Percentiles rank a stretch among this genome's conserved stretches.
These are phyloP conservation scores for Elongisporangium anandrum DNA, from an alignment of 352 stramenopile species.

Conservation along the genomic window DNA sequence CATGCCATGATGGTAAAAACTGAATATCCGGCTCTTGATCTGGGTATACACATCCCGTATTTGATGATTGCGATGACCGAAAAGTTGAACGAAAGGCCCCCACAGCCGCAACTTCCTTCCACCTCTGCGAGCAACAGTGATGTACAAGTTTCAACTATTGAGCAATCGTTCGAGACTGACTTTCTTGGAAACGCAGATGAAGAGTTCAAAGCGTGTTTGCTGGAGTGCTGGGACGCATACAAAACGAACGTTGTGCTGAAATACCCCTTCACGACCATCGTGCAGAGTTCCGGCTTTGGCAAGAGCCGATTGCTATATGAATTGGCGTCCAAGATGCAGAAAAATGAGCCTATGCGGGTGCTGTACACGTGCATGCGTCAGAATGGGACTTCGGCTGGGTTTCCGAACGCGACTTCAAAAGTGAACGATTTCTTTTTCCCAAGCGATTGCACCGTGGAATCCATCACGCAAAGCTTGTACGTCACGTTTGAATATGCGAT, in stretches of 20 bases:
- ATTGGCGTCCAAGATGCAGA: constrained; percentile 3
- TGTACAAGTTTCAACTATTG: no score
- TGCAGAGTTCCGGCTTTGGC: constrained; percentile 15
- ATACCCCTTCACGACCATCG: background rate
- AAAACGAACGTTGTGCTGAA: background rate
- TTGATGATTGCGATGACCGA: no score
- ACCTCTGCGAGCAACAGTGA: no score
- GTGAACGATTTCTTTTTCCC: constrained; percentile 2
- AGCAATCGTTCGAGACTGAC: background rate
- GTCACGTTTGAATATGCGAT: constrained; percentile 2
- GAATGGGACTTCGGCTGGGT: constrained; percentile 1
- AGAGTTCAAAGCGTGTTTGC: background rate
- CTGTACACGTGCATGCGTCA: constrained; percentile 4
- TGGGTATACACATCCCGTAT: no score
- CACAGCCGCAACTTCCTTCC: no score
- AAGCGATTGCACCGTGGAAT: background rate
- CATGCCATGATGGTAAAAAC: no score
- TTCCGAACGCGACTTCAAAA: background rate
- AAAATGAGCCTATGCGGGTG: background rate
- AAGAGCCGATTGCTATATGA: constrained; percentile 9
- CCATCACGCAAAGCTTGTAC: background rate
- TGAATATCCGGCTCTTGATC: no score
- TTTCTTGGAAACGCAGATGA: background rate
- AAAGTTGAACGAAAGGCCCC: no score
- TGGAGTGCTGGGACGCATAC: background rate